Base-by-base conservation (phyloP, 2,329 filamentous ascomycete genomes). In the Ascosphaera apis region DNA sequence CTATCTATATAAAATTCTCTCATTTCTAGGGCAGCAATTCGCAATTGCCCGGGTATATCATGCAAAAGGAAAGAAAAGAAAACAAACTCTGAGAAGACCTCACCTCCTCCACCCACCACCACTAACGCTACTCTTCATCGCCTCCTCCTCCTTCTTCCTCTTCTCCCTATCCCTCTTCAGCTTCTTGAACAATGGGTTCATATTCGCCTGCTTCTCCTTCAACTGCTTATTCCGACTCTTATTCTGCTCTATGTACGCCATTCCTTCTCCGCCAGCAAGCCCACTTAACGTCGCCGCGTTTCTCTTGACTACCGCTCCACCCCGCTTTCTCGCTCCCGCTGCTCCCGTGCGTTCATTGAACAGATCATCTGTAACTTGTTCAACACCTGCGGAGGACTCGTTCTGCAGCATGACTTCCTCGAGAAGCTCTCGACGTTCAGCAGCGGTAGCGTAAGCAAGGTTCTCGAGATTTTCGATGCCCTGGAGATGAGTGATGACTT, bases 401-500 rank as follows among this genome's bases (percentile, higher is more conserved):
- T 83, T 82, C 47, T 92, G 81, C 5, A 95, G 67, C 43, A 93
- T 69, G 2, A 95, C 82, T 46, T 91, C 80, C 45, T 84, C 76
- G 1, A 98, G 66, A 17, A 95, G 66, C 53, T 92, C 83, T 33
- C 82, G 75, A 3, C 83, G 74, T 48, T 92, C 83, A 4, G 70
- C 63, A 0, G 82, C 68, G 1, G 80, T 80, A 2, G 70, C 70
- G 51, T 91, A 95, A 2, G 76, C 77, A 1, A 98, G 66, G 0
- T 74, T 73, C 0, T 77, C 73, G 36, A 86, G 76, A 40, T 80
- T 70, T 41, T 93, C 81, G 43, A 98, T 82, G 35, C 86, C 88
- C 48, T 84, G 76, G 5, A 98, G 66, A 49, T 91, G 82, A 0
- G 88, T 98, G 52, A 98, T 98, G 42, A 95, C 86, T 53, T 95